Evolutionary conservation across 2,329 filamentous ascomycete genomes (phyloP), one percentile per base, ranked within the genome.

Genomic region (Neobulgaria alba): DNA sequence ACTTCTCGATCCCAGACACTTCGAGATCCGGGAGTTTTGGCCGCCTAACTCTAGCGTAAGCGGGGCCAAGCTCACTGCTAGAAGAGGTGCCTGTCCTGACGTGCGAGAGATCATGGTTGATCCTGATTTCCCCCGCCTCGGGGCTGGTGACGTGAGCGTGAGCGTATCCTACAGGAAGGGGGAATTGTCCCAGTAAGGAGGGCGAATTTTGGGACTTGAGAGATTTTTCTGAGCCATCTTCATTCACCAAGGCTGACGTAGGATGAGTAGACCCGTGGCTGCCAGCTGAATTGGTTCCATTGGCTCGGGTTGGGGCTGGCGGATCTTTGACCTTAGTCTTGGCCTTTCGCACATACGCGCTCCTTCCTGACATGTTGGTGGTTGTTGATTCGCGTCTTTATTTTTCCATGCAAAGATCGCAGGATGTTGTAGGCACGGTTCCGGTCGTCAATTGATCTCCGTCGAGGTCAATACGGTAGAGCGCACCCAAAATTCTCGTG

Each of bases 321-420:
- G 33, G 40, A 33, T 50, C 41, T 38, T 50, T 51, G 35, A 66
- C 62, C 42, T 75, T 68, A 0, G 67, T 72, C 48, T 72, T 73
- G 62, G 74, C 75, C 57, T 75, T 75, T 53, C 73, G 70, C 55
- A 74, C 73, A 50, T 73, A 67, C 21, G 73, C 73, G 58, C 73
- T 76, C 41, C 73, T 64, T 45, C 72, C 73, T 5, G 73, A 77
- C 73, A 77, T 77, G 46, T 40, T 59, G 48, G 18, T 18, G 23
- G 23, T 26, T 12, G 23, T 7, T 26, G 23, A 26, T 26, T 12
- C 7, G 12, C 7, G 23, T 12, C 12, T 12, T 26, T 12, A 12
- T 7, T 7, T 26, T 7, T 7, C 23, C 23, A 26, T 26, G n/a
- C n/a, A n/a, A n/a, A 26, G 23, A 26, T 26, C 23, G 12, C 7